These are phyloP conservation scores for Daldinia vernicosa DNA, from an alignment of 495 filamentous ascomycete genomes.

Conservation along the genomic window DNA sequence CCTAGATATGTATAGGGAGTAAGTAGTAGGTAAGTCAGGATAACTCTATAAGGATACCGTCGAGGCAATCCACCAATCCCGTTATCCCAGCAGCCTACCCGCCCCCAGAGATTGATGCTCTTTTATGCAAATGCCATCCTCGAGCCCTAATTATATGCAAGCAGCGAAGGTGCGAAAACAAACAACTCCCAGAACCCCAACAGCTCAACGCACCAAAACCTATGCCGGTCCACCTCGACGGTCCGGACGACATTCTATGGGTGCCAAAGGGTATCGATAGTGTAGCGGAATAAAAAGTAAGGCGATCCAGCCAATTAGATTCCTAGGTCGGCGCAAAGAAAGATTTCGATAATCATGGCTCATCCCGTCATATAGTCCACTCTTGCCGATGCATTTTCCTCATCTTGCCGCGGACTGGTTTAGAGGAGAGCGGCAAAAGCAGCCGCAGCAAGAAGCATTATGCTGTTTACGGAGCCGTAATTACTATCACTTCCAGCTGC, in stretches of 20 bases:
- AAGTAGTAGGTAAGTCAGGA: conserved; percentile 7
- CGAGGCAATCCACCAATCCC: conserved; percentile 9
- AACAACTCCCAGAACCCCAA: conserved; percentile 23
- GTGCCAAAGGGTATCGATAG: conserved; percentile 35
- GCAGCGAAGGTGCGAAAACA: conserved; percentile 3
- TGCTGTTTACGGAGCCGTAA: conserved; percentile 12
- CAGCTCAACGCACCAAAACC: conserved; percentile 12
- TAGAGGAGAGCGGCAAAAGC: conserved; percentile 38
- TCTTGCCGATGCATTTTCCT: conserved; percentile 7
- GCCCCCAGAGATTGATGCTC: neutral
- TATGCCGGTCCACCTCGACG: conserved; percentile 12
- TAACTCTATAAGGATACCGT: conserved; percentile 10
- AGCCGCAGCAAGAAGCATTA: conserved; percentile 24
- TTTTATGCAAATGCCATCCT: conserved; percentile 16
- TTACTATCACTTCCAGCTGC: conserved; percentile 21
- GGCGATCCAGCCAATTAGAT: conserved; percentile 8
- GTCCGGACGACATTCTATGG: conserved; percentile 14
- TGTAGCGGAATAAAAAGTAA: conserved; percentile 21
- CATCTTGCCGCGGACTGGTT: conserved; percentile 1
- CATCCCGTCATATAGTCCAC: conserved; percentile 26
- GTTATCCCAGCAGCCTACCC: neutral
- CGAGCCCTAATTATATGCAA: conserved; percentile 15
- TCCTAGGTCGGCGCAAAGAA: conserved; percentile 14
- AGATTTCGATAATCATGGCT: conserved; percentile 24
- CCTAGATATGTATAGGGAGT: conserved; percentile 16